Percentiles rank a stretch among this genome's conserved stretches.
phyloP scores from a whole-genome alignment of 306 rosid species.

The Mimosa pudica region DNA sequence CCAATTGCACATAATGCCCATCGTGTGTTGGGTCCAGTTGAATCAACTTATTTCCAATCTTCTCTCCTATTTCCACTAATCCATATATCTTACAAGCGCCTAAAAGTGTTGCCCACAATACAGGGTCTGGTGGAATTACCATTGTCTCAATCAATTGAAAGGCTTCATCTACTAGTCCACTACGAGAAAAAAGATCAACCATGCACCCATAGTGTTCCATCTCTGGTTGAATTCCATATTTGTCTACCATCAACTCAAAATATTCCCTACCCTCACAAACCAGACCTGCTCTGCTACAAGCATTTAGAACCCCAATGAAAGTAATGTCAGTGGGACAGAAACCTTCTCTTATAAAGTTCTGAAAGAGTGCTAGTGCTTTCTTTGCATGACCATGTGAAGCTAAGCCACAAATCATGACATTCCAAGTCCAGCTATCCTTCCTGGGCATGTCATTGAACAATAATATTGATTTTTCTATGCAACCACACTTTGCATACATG shows the following conservation, averaged over 20 bases:
- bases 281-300: conserved; percentile 74
- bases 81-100: conserved; percentile 77
- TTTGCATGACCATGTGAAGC: conserved; percentile 66
- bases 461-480: conserved; percentile 57
- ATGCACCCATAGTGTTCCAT: conserved; percentile 93
- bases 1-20: conserved; percentile 82
- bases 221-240: conserved; percentile 60
- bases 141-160: conserved; percentile 53
- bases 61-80: conserved; percentile 63
- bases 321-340: conserved; percentile 61
- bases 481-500: conserved; percentile 89
- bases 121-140: conserved; percentile 61
- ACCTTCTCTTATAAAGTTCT: conserved; percentile 51
- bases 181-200: conserved; percentile 78
- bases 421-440: conserved; percentile 74
- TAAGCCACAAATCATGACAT: conserved; percentile 77
- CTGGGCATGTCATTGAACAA: conserved; percentile 55
- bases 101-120: conserved; percentile 74
- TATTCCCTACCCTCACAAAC: conserved; percentile 60
- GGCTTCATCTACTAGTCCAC: conserved; percentile 69
- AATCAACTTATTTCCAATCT: conserved; percentile 68
- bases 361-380: conserved; percentile 62
- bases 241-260: conserved; percentile 61
- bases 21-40: conserved; percentile 70
- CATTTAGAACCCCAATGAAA: conserved; percentile 72